A percentile compares a stretch with the other conserved stretches of the same genome.
phyloP scores from a whole-genome alignment of 2,329 filamentous ascomycete species.

The Pestalotiopsis sp. region DNA sequence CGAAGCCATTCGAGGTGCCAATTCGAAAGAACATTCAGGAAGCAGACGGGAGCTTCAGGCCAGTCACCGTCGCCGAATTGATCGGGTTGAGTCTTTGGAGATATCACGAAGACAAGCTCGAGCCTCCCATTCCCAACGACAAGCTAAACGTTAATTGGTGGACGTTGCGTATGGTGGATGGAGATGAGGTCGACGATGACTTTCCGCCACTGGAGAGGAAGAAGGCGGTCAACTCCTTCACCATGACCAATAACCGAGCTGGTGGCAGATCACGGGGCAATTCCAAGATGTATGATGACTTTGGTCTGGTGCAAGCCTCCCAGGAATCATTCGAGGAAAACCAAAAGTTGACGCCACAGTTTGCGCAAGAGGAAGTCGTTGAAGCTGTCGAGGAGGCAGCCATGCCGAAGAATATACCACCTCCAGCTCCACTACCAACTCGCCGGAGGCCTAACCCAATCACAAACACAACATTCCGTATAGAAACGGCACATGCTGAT shows the following conservation, averaged over 20 bases:
- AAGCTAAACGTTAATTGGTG: slow-evolving; percentile 81
- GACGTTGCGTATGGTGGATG: slow-evolving; percentile 81
- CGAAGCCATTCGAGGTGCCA: slow-evolving; percentile 70
- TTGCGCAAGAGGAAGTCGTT: slow-evolving; percentile 55
- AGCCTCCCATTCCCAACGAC: slow-evolving; percentile 65
- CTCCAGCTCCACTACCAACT: slow-evolving; percentile 31
- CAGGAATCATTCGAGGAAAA: slow-evolving; percentile 71
- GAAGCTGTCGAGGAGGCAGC: slow-evolving; percentile 41
- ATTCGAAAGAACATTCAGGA: slow-evolving; percentile 72
- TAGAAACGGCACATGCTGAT: slow-evolving; percentile 58
- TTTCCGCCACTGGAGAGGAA: slow-evolving; percentile 78
- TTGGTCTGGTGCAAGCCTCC: slow-evolving; percentile 75
- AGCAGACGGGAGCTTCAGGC: slow-evolving; percentile 61
- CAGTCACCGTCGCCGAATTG: slow-evolving; percentile 76
- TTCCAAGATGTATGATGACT: slow-evolving; percentile 80
- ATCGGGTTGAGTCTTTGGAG: slow-evolving; percentile 79
- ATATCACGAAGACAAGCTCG: slow-evolving; percentile 75
- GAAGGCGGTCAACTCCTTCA: slow-evolving; percentile 76
- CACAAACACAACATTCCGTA: slow-evolving; percentile 61
- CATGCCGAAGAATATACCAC: slow-evolving; percentile 51
- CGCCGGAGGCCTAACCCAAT: slow-evolving; percentile 59
- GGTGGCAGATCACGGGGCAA: slow-evolving; percentile 62
- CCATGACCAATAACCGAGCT: slow-evolving; percentile 75
- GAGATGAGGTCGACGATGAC: slow-evolving; percentile 84
- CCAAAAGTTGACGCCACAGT: slow-evolving; percentile 67